Conservation (phyloP, 2,329 filamentous ascomycete species). For the Geosmithia morbida region DNA sequence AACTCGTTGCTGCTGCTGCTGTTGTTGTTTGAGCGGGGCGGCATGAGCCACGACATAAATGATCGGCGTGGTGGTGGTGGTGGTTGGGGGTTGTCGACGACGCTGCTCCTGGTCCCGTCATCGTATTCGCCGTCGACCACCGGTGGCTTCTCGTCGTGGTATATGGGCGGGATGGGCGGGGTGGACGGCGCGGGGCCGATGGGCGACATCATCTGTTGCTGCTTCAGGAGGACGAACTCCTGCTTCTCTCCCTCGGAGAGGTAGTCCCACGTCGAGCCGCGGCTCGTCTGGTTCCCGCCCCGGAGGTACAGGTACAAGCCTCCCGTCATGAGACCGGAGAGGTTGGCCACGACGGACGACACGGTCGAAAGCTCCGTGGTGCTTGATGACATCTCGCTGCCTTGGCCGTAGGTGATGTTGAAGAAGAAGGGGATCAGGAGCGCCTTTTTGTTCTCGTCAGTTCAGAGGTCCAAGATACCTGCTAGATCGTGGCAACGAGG, state of each 20-base stretch:
- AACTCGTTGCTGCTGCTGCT: neutral
- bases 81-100: too few species aligned
- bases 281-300: neutral
- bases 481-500: too few species aligned
- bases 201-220: neutral
- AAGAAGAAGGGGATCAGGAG: slow-evolving; percentile 52
- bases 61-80: neutral
- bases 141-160: neutral
- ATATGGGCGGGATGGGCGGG: neutral
- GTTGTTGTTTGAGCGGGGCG: neutral
- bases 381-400: slow-evolving; percentile 23
- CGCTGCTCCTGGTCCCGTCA: neutral
- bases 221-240: neutral
- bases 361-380: slow-evolving; percentile 47
- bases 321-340: slow-evolving; percentile 50
- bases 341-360: slow-evolving; percentile 49
- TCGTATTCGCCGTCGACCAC: neutral
- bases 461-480: too few species aligned
- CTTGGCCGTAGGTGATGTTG: slow-evolving; percentile 31
- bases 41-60: neutral
- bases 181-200: too few species aligned
- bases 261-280: neutral
- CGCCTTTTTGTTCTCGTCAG: slow-evolving; percentile 29
- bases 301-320: slow-evolving; percentile 54
- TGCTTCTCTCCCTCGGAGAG: neutral